phyloP scores from a whole-genome alignment of 345 rosid genomes.

The Linum tenue region DNA sequence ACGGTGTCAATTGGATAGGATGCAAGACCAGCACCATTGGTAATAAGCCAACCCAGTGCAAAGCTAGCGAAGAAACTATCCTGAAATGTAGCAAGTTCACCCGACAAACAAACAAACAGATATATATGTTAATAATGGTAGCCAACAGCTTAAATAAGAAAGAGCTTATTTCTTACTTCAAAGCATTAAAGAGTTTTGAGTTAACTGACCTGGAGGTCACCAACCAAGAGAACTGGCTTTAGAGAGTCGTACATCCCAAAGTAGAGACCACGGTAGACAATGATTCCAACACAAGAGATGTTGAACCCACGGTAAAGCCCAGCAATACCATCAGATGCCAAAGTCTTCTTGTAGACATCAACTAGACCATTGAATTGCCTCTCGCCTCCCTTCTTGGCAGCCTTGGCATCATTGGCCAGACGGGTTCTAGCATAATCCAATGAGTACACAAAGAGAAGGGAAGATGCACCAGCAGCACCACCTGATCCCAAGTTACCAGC shows the following conservation, averaged over 20 bases:
- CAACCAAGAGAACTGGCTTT: constrained; percentile 22
- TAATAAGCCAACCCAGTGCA: constrained; percentile 28
- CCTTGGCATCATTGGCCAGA: constrained; percentile 23
- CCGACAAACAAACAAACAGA: not conserved
- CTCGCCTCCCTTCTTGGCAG: constrained; percentile 24
- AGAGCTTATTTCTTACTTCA: not conserved
- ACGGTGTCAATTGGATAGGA: constrained; percentile 31
- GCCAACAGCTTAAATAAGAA: not conserved
- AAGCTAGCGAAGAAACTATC: constrained; percentile 30
- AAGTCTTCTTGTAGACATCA: constrained; percentile 25
- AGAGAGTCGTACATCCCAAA: constrained; percentile 28
- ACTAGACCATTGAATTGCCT: constrained; percentile 24
- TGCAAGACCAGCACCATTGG: constrained; percentile 30
- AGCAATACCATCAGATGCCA: constrained; percentile 21
- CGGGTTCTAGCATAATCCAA: constrained; percentile 3
- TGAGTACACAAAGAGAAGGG: constrained; percentile 3
- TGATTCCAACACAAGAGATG: constrained; percentile 26
- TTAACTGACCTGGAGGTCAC: constrained; percentile 17
- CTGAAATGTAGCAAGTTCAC: constrained; percentile 8
- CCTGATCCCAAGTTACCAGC: constrained; percentile 4
- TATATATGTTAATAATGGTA: not conserved
- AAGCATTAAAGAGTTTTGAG: too few relatives aligned
- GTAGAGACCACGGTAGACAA: constrained; percentile 28
- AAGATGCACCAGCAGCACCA: constrained; percentile 6
- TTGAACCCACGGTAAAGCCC: constrained; percentile 30